phyloP scores from a whole-genome alignment of 352 stramenopile genomes.

The Globisporangium mamillatum region DNA sequence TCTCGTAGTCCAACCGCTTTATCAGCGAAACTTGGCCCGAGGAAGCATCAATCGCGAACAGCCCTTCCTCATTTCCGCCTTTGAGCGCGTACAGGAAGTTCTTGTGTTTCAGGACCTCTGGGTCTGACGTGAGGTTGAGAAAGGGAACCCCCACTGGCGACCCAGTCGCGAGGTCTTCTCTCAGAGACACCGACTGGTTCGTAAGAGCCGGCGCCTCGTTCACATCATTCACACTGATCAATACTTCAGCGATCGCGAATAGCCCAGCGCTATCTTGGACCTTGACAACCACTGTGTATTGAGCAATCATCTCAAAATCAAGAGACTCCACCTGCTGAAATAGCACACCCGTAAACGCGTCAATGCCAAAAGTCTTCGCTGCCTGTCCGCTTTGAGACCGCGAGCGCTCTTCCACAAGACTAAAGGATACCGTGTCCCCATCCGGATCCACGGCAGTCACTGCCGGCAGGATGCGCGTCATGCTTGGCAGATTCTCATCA shows the following conservation, averaged over 20 bases:
- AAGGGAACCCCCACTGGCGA: background rate
- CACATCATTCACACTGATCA: conserved; percentile 27
- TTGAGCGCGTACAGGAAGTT: background rate
- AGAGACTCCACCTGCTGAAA: conserved; percentile 28
- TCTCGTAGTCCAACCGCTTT: conserved; percentile 10
- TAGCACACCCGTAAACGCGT: conserved; percentile 33
- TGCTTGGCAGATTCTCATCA: conserved; percentile 27
- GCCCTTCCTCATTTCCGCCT: background rate
- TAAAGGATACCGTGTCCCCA: conserved; percentile 23
- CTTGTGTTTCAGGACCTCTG: conserved; percentile 4
- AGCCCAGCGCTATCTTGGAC: conserved; percentile 18
- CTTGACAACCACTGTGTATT: conserved; percentile 11
- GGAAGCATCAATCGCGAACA: conserved; percentile 5
- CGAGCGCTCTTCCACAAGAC: conserved; percentile 23
- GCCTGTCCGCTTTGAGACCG: background rate
- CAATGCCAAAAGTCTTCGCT: conserved; percentile 40
- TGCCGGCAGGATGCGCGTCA: conserved; percentile 15
- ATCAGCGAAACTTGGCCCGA: conserved; percentile 7
- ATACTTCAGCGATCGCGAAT: conserved; percentile 16
- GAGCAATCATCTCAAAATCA: conserved; percentile 30
- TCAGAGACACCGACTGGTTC: conserved; percentile 17
- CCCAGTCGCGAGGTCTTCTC: conserved; percentile 16
- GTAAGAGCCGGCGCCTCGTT: conserved; percentile 28
- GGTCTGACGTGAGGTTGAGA: conserved; percentile 3
- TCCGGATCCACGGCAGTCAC: conserved; percentile 30